Conservation (phyloP, 495 filamentous ascomycete genomes). For the Talaromyces thailandensis region DNA sequence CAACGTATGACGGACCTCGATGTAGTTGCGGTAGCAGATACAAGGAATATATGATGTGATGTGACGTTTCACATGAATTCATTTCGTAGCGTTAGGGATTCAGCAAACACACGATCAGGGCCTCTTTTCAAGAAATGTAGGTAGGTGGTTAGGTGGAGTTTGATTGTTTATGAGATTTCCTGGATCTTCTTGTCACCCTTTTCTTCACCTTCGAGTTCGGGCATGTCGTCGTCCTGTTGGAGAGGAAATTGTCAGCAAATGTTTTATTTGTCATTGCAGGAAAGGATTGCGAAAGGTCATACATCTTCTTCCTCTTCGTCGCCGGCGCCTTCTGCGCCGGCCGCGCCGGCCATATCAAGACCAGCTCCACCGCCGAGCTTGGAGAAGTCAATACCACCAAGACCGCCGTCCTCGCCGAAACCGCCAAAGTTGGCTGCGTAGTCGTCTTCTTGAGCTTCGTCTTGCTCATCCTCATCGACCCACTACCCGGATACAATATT, state of each 20-base stretch:
- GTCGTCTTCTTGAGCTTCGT: slow-evolving; percentile 76
- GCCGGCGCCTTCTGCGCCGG: slow-evolving; percentile 34
- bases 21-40: slow-evolving; percentile 1
- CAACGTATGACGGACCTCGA: not conserved
- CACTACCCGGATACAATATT: slow-evolving; percentile 47
- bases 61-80: not conserved
- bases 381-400: slow-evolving; percentile 70
- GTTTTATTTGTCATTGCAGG: not conserved
- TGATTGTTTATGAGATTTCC: slow-evolving; percentile 40
- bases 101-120: not conserved
- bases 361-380: slow-evolving; percentile 63
- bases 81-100: not conserved
- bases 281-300: not conserved
- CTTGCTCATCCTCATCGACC: slow-evolving; percentile 99
- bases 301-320: slow-evolving; percentile 54
- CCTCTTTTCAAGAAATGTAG: not conserved
- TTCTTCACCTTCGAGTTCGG: slow-evolving; percentile 46
- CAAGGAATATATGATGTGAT: not conserved
- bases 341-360: slow-evolving; percentile 30
- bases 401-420: slow-evolving; percentile 44
- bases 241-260: slow-evolving; percentile 23
- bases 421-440: slow-evolving; percentile 59
- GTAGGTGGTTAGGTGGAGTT: not conserved
- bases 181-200: slow-evolving; percentile 46
- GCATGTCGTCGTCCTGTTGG: slow-evolving; percentile 47